A percentile compares a stretch with the other conserved stretches of the same genome.
Conservation (phyloP, 768 basidiomycete genomes). For the Artomyces pyxidatus region DNA sequence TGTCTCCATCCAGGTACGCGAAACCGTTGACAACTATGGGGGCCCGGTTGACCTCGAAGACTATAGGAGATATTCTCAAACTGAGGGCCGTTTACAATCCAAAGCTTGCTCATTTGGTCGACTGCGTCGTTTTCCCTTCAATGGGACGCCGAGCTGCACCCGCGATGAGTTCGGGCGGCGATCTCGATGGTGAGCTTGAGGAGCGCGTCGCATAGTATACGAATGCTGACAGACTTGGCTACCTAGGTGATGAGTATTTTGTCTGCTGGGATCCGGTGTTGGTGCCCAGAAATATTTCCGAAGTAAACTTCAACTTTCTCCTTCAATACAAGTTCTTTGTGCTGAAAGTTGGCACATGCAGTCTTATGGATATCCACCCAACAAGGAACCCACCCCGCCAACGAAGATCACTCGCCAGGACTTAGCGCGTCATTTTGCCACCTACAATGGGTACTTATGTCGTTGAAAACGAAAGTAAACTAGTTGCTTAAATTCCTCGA, state of each 20-base stretch:
- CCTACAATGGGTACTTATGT: slow-evolving; percentile 55
- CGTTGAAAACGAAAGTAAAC: neutral
- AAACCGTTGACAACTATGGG: neutral
- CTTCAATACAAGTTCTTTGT: neutral
- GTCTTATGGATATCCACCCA: slow-evolving; percentile 64
- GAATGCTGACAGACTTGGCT: too few relatives aligned
- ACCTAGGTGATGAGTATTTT: slow-evolving; percentile 60
- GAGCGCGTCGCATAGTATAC: too few relatives aligned
- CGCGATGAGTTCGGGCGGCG: slow-evolving; percentile 64
- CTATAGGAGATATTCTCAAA: slow-evolving; percentile 54
- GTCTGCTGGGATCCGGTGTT: slow-evolving; percentile 65
- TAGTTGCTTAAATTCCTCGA: neutral
- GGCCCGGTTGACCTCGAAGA: neutral
- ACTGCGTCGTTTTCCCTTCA: slow-evolving; percentile 61
- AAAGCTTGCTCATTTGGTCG: slow-evolving; percentile 46
- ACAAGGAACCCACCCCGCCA: slow-evolving; percentile 39
- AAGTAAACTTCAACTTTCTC: slow-evolving; percentile 28
- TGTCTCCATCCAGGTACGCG: slow-evolving; percentile 56
- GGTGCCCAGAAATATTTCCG: slow-evolving; percentile 44
- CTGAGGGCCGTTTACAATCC: slow-evolving; percentile 48
- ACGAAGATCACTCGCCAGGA: slow-evolving; percentile 44
- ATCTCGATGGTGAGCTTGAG: slow-evolving; percentile 40
- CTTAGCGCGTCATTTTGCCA: slow-evolving; percentile 57
- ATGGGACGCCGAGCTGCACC: slow-evolving; percentile 56
- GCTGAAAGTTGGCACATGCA: too few relatives aligned